These are phyloP conservation scores for Sequoiadendron giganteum DNA, from an alignment of 75 land plant species.

Conservation along the genomic window DNA sequence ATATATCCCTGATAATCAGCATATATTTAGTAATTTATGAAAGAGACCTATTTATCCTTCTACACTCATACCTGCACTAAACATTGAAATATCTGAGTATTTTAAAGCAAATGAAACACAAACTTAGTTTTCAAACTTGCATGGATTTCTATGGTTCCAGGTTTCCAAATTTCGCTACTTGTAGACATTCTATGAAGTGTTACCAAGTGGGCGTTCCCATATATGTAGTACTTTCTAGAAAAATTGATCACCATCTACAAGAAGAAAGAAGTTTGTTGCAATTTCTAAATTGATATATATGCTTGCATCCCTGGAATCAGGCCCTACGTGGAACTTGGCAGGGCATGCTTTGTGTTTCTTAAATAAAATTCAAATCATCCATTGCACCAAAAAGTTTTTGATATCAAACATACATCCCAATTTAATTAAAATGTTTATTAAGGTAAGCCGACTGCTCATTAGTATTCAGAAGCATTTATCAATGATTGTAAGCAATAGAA, in stretches of 20 bases:
- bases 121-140: background rate
- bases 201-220: background rate
- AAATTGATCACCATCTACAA: background rate
- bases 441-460: background rate
- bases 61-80: background rate
- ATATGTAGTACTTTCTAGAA: background rate
- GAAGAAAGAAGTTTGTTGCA: background rate
- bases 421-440: background rate
- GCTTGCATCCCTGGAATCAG: background rate
- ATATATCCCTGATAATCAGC: background rate
- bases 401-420: background rate
- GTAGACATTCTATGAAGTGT: background rate
- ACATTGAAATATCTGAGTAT: background rate
- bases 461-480: background rate
- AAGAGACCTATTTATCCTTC: background rate
- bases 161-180: background rate
- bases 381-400: background rate
- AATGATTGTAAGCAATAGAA: background rate
- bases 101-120: background rate
- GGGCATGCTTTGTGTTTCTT: background rate
- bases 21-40: background rate
- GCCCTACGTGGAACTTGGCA: background rate
- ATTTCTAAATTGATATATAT: background rate
- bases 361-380: background rate
- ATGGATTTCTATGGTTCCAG: background rate